Conservation (phyloP, 768 basidiomycete species). For the Boletus tomentosulus region DNA sequence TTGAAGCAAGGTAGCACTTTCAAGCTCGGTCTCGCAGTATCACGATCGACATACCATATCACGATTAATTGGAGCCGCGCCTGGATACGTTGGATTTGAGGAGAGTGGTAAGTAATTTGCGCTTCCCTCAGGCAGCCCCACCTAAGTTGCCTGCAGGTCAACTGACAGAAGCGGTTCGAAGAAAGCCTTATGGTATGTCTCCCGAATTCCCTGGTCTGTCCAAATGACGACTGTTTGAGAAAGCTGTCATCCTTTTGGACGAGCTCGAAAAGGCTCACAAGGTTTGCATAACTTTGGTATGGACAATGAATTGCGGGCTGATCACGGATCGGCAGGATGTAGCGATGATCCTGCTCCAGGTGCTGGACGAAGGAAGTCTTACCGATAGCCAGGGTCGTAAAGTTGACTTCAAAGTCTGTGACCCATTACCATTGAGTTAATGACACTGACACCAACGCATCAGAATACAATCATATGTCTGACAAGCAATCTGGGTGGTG, state of each 20-base stretch:
- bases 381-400: slow-evolving; percentile 92
- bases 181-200: slow-evolving; percentile 50
- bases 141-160: slow-evolving; percentile 37
- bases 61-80: slow-evolving; percentile 85
- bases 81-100: slow-evolving; percentile 82
- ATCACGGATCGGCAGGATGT: slow-evolving; percentile 54
- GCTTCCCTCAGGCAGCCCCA: neutral
- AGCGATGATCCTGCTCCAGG: slow-evolving; percentile 84
- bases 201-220: neutral
- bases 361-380: slow-evolving; percentile 84
- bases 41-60: slow-evolving; percentile 91
- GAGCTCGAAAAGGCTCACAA: slow-evolving; percentile 83
- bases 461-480: slow-evolving; percentile 90
- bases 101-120: slow-evolving; percentile 52
- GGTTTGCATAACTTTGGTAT: slow-evolving; percentile 28
- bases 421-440: neutral
- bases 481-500: slow-evolving; percentile 83
- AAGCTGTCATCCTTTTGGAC: slow-evolving; percentile 62
- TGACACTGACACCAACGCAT: neutral
- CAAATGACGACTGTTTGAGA: neutral
- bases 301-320: neutral
- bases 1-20: neutral
- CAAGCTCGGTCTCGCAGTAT: slow-evolving; percentile 44
- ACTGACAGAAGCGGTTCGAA: slow-evolving; percentile 60
- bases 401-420: slow-evolving; percentile 77